These are phyloP conservation scores for Magnolia kwangsiensis DNA, from an alignment of 164 flowering plant species.

Conservation along the genomic window DNA sequence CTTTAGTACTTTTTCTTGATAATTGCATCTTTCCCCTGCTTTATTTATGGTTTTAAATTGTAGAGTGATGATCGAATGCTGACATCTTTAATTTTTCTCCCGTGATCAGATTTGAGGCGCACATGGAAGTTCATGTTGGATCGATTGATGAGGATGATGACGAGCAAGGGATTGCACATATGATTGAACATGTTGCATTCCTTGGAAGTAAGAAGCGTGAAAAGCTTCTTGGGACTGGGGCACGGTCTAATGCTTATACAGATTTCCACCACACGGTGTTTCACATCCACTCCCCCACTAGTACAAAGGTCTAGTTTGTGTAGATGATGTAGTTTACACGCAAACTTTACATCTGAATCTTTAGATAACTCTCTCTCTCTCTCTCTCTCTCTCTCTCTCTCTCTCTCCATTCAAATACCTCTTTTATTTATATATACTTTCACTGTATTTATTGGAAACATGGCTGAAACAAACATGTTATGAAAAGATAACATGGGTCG, in stretches of 20 bases:
- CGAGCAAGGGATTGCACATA: slow-evolving; percentile 99
- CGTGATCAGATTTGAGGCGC: slow-evolving; percentile 86
- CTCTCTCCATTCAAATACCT: no score
- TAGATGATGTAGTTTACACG: no score
- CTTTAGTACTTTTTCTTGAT: background rate
- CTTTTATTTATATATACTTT: no score
- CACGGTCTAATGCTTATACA: slow-evolving; percentile 99
- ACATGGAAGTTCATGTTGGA: slow-evolving; percentile 98
- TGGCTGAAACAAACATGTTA: no score
- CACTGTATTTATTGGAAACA: no score
- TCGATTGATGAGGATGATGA: slow-evolving; percentile 99
- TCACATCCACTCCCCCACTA: slow-evolving; percentile 92
- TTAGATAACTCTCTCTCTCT: no score
- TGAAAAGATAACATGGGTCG: no score
- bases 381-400: no score
- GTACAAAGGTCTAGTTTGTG: slow-evolving; percentile 53
- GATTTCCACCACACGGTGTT: slow-evolving; percentile 99
- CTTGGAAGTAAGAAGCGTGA: slow-evolving; percentile 99
- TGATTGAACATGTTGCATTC: slow-evolving; percentile 99
- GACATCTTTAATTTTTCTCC: background rate
- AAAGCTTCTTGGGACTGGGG: slow-evolving; percentile 95
- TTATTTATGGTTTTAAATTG: background rate
- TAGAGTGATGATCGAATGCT: background rate
- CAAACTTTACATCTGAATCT: no score
- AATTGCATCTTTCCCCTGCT: background rate